Evolutionary conservation across 768 basidiomycete species (phyloP).

Genomic region (Boletus fagicola): DNA sequence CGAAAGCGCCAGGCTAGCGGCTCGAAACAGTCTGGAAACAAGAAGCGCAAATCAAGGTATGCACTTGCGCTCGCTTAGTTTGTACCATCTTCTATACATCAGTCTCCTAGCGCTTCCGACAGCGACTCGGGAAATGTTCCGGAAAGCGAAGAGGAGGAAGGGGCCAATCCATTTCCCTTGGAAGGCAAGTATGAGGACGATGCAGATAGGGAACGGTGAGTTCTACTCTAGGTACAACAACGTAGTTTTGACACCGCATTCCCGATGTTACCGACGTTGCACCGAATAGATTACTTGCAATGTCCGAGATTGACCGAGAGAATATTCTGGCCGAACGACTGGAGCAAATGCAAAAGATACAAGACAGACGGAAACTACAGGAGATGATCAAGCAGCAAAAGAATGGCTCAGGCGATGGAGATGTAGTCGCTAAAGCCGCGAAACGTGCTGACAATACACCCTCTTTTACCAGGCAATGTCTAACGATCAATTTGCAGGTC

Average conservation of each 20-base stretch:
- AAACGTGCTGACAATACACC: conserved; percentile 56
- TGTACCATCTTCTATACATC: neutral
- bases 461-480: conserved; percentile 2
- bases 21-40: conserved; percentile 45
- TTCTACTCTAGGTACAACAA: conserved; percentile 28
- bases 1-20: conserved; percentile 55
- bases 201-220: conserved; percentile 77
- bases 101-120: conserved; percentile 37
- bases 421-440: conserved; percentile 66
- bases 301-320: conserved; percentile 91
- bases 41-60: conserved; percentile 76
- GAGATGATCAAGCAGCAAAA: conserved; percentile 71
- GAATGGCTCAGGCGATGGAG: conserved; percentile 46
- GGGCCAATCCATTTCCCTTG: conserved; percentile 75
- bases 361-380: conserved; percentile 68
- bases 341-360: conserved; percentile 75
- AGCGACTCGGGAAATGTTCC: conserved; percentile 50
- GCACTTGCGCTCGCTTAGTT: conserved; percentile 24
- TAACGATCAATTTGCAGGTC: conserved; percentile 45
- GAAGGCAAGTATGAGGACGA: conserved; percentile 92
- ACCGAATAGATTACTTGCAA: conserved; percentile 58
- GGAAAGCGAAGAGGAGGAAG: conserved; percentile 60
- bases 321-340: conserved; percentile 75
- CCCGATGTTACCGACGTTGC: conserved; percentile 7
- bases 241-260: conserved; percentile 26